Evolutionary conservation across 768 basidiomycete genomes (phyloP).

Genomic region (Rhizopogon rudus): DNA sequence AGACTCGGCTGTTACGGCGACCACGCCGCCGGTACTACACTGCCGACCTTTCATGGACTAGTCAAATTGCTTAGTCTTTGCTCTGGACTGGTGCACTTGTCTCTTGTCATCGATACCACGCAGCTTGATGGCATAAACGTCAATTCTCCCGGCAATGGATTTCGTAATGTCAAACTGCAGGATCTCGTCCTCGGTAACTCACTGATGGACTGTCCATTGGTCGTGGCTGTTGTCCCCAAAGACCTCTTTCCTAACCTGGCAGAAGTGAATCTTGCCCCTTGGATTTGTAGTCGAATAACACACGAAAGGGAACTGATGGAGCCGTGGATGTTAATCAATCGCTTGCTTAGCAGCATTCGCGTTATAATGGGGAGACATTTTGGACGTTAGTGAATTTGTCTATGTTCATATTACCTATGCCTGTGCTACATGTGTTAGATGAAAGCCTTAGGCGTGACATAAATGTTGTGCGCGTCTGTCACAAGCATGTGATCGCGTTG

Average conservation of each 20-base stretch:
- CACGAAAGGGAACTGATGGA: too few relatives aligned
- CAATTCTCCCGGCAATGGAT: background rate
- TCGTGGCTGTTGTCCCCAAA: slow-evolving; percentile 11
- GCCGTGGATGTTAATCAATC: background rate
- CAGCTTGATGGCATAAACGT: background rate
- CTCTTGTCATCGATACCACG: slow-evolving; percentile 19
- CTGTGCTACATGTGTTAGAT: background rate
- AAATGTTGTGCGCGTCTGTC: background rate
- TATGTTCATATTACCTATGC: background rate
- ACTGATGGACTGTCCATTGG: slow-evolving; percentile 1
- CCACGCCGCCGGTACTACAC: too few relatives aligned
- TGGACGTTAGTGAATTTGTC: background rate
- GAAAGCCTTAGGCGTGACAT: background rate
- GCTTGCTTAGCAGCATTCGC: background rate
- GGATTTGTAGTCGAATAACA: slow-evolving; percentile 12
- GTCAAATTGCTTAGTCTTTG: slow-evolving; percentile 7
- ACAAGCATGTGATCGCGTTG: background rate
- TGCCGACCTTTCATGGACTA: slow-evolving; percentile 18
- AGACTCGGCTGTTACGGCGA: too few relatives aligned
- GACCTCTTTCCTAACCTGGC: slow-evolving; percentile 14
- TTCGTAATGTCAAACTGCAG: background rate
- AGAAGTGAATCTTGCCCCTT: slow-evolving; percentile 16
- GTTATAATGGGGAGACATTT: background rate
- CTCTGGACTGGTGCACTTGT: slow-evolving; percentile 8
- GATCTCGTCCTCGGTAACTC: slow-evolving; percentile 21